phyloP scores from a whole-genome alignment of 2,329 filamentous ascomycete species.

The Coniochaeta sp. region DNA sequence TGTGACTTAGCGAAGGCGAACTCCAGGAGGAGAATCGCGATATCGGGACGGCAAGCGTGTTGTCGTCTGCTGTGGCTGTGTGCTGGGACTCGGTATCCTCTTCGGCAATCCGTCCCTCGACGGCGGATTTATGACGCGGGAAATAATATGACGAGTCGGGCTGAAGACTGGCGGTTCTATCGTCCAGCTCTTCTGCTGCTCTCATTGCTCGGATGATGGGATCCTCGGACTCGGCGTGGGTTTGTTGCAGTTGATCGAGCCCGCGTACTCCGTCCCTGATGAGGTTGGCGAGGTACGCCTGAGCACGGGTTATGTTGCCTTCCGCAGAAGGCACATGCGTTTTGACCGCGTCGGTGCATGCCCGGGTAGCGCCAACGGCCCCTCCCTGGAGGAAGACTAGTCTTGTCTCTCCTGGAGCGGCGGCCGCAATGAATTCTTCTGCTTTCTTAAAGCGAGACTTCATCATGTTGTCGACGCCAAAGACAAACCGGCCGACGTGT shows the following conservation, averaged over 20 bases:
- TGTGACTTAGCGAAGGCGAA: neutral
- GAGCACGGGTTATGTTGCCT: no score
- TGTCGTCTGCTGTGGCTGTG: constrained; percentile 15
- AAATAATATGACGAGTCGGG: constrained; percentile 28
- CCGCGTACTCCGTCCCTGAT: neutral
- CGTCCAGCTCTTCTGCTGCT: constrained; percentile 51
- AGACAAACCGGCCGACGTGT: no score
- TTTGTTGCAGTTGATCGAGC: neutral
- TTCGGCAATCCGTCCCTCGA: neutral
- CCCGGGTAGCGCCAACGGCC: constrained; percentile 46
- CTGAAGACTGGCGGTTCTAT: constrained; percentile 48
- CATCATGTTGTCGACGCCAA: constrained; percentile 41
- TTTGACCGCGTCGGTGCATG: constrained; percentile 20
- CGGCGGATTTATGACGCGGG: no score
- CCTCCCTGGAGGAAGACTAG: constrained; percentile 57
- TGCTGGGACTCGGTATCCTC: neutral
- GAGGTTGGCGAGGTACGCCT: constrained; percentile 16
- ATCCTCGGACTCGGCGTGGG: constrained; percentile 25
- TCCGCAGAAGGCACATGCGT: no score
- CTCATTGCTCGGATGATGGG: constrained; percentile 49
- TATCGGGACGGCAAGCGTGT: neutral
- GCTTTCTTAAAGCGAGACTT: constrained; percentile 40
- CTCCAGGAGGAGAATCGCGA: no score
- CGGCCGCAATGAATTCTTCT: constrained; percentile 38
- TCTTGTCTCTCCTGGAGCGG: constrained; percentile 30